Percentiles rank a stretch among this genome's conserved stretches.
phyloP scores from a whole-genome alignment of 2,329 filamentous ascomycete genomes.

The Alternaria ventricosa region DNA sequence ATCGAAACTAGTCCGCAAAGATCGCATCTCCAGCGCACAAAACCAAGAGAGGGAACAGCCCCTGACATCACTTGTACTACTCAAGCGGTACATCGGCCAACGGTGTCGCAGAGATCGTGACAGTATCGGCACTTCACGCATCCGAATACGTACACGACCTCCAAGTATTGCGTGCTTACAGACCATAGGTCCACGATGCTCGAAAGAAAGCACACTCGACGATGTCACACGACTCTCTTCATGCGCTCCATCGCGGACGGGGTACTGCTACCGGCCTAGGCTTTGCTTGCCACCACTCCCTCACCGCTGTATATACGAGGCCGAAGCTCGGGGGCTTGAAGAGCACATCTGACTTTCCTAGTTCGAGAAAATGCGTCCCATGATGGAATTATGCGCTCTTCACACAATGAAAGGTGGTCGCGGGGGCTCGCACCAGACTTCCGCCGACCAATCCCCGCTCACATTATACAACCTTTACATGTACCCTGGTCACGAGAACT shows the following conservation, averaged over 20 bases:
- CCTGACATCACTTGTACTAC: conserved; percentile 5
- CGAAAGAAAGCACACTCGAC: neutral
- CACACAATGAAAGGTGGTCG: neutral
- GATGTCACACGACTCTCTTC: conserved; percentile 9
- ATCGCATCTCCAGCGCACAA: conserved; percentile 1
- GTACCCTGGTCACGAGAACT: neutral
- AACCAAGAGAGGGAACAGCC: neutral
- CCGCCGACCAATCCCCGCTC: neutral
- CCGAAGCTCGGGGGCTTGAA: neutral
- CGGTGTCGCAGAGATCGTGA: neutral
- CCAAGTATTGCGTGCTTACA: neutral
- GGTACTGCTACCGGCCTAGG: neutral
- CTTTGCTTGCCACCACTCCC: neutral
- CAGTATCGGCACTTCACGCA: neutral
- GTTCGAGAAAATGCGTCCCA: neutral
- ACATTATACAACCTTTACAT: neutral
- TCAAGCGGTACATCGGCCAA: neutral
- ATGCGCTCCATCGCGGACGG: neutral
- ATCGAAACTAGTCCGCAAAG: conserved; percentile 16
- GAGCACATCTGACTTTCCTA: neutral
- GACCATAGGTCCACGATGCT: neutral
- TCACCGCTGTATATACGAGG: neutral
- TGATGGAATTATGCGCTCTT: neutral
- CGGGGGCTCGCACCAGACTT: neutral
- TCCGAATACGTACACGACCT: neutral